Percentiles rank a stretch among this genome's conserved stretches.
Conservation (phyloP, 2,329 filamentous ascomycete genomes). For the Colletotrichum eleusines region DNA sequence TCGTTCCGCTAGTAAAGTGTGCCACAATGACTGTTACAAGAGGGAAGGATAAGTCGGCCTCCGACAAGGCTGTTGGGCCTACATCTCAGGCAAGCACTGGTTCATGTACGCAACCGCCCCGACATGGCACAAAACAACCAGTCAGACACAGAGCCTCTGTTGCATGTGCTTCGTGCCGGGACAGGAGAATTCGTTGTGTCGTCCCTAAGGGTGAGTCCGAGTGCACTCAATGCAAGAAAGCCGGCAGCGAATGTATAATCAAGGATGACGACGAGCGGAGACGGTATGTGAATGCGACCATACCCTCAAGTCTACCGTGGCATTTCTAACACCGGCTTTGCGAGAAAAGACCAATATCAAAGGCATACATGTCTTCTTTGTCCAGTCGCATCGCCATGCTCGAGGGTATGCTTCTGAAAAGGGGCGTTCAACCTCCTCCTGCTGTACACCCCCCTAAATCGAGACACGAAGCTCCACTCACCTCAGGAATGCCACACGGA, state of each 20-base stretch:
- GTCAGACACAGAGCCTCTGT: conserved; percentile 64
- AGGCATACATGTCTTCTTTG: conserved; percentile 69
- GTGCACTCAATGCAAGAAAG: conserved; percentile 65
- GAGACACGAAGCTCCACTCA: conserved; percentile 51
- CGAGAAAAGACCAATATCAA: conserved; percentile 63
- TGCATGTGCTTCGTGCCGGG: conserved; percentile 66
- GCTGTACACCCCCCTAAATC: conserved; percentile 67
- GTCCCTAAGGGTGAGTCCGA: conserved; percentile 63
- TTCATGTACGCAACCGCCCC: conserved; percentile 46
- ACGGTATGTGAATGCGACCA: conserved; percentile 52
- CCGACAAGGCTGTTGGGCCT: conserved; percentile 45
- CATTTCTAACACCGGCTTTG: conserved; percentile 30
- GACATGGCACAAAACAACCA: conserved; percentile 51
- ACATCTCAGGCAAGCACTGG: conserved; percentile 52
- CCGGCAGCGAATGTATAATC: conserved; percentile 65
- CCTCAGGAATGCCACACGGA: conserved; percentile 41
- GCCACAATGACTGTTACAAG: conserved; percentile 15
- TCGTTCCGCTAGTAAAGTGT: neutral
- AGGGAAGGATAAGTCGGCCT: conserved; percentile 21
- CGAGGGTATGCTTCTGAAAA: conserved; percentile 63
- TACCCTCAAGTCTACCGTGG: neutral
- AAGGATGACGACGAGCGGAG: conserved; percentile 69
- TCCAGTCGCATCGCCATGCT: conserved; percentile 66
- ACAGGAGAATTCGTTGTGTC: conserved; percentile 62
- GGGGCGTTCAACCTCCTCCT: conserved; percentile 62